phyloP scores from a whole-genome alignment of 495 filamentous ascomycete genomes.

The Sporormia fimetaria region DNA sequence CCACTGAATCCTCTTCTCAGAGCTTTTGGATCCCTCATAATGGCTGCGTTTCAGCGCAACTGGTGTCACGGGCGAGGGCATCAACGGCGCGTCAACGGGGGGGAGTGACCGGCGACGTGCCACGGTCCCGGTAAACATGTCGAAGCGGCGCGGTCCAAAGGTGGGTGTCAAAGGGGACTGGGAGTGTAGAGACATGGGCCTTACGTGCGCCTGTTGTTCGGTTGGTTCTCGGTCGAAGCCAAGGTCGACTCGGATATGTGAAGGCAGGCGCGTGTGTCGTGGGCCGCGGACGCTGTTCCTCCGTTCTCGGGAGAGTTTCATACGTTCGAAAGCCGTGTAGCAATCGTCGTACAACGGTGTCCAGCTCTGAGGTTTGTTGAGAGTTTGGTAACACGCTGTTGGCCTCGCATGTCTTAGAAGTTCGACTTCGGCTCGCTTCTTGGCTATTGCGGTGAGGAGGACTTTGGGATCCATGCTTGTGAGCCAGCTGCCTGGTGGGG shows the following conservation, averaged over 20 bases:
- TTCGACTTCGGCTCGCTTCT: slow-evolving; percentile 3
- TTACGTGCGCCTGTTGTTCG: too few species aligned
- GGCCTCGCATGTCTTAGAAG: background rate
- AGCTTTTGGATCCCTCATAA: background rate
- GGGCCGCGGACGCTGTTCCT: background rate
- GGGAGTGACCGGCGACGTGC: background rate
- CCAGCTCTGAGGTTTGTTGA: too few species aligned
- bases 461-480: background rate
- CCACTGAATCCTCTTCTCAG: slow-evolving; percentile 3
- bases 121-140: background rate
- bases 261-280: background rate
- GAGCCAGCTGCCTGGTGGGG: background rate
- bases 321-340: too few species aligned
- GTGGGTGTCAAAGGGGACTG: slow-evolving; percentile 5
- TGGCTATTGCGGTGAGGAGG: slow-evolving; percentile 3
- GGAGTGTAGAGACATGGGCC: too few species aligned
- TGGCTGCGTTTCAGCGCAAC: background rate
- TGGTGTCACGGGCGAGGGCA: background rate
- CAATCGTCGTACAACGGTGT: too few species aligned
- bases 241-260: too few species aligned
- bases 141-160: slow-evolving; percentile 6
- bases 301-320: background rate
- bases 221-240: too few species aligned
- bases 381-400: background rate
- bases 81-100: background rate